Evolutionary conservation across 148 eudicot genomes (phyloP).

Genomic region (Gaultheria prostrata): DNA sequence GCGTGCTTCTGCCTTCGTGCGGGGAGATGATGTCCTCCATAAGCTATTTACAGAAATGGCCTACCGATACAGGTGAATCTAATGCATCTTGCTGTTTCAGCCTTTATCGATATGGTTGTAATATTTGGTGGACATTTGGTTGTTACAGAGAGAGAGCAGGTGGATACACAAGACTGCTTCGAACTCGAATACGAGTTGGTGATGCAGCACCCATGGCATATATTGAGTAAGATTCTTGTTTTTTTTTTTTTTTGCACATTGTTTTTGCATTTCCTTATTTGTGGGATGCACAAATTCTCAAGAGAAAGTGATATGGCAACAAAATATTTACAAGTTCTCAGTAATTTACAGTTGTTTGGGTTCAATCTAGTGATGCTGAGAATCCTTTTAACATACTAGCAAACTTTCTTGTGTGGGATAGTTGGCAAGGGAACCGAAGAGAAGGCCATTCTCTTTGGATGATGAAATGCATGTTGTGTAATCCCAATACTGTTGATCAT

Average conservation of each 20-base stretch:
- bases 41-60: conserved; percentile 89
- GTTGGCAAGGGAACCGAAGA: not conserved
- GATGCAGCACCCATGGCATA: conserved; percentile 99
- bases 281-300: not conserved
- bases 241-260: too few relatives aligned
- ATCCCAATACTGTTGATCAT: too few relatives aligned
- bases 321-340: not conserved
- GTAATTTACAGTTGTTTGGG: not conserved
- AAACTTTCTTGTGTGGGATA: not conserved
- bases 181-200: conserved; percentile 93
- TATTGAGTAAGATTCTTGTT: conserved; percentile 63
- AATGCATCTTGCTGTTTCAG: conserved; percentile 9
- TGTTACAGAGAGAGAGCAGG: conserved; percentile 80
- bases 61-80: conserved; percentile 82
- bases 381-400: not conserved
- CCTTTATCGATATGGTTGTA: conserved; percentile 10
- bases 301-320: not conserved
- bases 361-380: not conserved
- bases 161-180: conserved; percentile 89
- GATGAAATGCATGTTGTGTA: not conserved
- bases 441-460: not conserved
- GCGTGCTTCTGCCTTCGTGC: conserved; percentile 84
- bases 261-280: too few relatives aligned
- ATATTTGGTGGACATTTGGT: not conserved
- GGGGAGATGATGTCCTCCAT: conserved; percentile 95